Base-by-base conservation (phyloP, 1,284 basidiomycete species). In the Thelephora terrestris region DNA sequence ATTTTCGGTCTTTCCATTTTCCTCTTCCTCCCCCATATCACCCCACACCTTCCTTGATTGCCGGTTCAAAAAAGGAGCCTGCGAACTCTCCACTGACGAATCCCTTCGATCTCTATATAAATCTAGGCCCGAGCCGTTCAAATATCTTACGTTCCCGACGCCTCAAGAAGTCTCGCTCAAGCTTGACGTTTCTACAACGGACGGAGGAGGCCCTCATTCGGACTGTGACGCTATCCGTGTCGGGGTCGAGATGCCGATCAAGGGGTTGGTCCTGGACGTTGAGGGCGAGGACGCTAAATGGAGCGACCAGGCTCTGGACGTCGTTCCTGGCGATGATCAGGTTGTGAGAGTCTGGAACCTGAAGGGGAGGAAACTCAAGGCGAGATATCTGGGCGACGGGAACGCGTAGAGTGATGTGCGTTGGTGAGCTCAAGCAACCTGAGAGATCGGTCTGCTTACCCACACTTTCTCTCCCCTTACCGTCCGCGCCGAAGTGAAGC, bases 301-400 rank as follows among this genome's bases (percentile, higher is more conserved):
- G 85, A 77, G 78, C 54, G 89, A 94, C 70, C 91, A 94, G 63
- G 88, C 81, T 5, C 78, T 94, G 55, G 91, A 94, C 65, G 71
- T 95, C 42, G 78, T 88, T 48, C 91, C 91, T 12, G 83, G 76
- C 40, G 91, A 94, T 66, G 73, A 76, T 46, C 88, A 91, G 64
- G 72, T 70, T 10, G 59, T 93, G 48, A 64, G 60, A 36, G 85
- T 79, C 12, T 60, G 68, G 37, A 89, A 88, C 1, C 65, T 92
- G 54, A 71, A 75, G 23, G 80, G 81, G 7, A 75, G 88, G 53
- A 59, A 70, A 42, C 70, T 91, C 49, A 77, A 73, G 55, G 70
- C 74, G 49, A 74, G 87, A 53, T 89, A 76, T 64, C 68, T 90
- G 46, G 87, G 86, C 14, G 85, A 90, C 65, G 84, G 81, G 12